Evolutionary conservation across 352 stramenopile genomes (phyloP).

Genomic region (Phytopythium ostracodes): DNA sequence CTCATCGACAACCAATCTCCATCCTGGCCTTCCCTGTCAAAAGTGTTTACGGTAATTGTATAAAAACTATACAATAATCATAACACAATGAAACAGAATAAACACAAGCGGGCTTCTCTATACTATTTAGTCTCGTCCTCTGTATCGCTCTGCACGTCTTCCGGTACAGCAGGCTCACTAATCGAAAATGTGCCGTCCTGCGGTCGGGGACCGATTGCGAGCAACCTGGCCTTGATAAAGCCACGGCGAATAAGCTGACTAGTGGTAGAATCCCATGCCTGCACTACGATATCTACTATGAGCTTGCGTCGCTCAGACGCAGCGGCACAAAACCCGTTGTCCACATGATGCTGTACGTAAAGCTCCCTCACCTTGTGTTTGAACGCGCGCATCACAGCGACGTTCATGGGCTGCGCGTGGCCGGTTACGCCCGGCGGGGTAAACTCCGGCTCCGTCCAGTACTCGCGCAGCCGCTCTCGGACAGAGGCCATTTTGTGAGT

Average conservation of each 20-base stretch:
- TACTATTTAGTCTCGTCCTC: not conserved
- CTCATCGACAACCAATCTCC: not conserved
- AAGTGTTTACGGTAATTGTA: not conserved
- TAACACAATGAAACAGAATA: not conserved
- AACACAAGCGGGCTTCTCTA: not conserved
- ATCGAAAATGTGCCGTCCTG: not conserved
- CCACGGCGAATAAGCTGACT: not conserved
- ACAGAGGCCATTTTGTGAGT: not conserved
- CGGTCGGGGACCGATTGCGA: not conserved
- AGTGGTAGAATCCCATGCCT: not conserved
- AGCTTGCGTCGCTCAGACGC: not conserved
- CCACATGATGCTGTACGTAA: not conserved
- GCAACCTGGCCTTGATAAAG: not conserved
- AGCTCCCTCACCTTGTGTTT: not conserved
- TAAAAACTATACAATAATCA: not conserved
- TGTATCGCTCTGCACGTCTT: not conserved
- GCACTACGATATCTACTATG: not conserved
- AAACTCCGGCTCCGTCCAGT: not conserved
- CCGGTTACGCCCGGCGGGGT: not conserved
- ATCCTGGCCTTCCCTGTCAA: not conserved
- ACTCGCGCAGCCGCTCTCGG: not conserved
- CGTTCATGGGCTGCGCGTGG: not conserved
- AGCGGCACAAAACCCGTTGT: not conserved
- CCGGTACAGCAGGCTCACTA: not conserved
- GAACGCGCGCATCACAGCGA: not conserved